Evolutionary conservation across 1,284 basidiomycete genomes (phyloP), one percentile per base, ranked within the genome.

Genomic region (Leccinum subrobustum): DNA sequence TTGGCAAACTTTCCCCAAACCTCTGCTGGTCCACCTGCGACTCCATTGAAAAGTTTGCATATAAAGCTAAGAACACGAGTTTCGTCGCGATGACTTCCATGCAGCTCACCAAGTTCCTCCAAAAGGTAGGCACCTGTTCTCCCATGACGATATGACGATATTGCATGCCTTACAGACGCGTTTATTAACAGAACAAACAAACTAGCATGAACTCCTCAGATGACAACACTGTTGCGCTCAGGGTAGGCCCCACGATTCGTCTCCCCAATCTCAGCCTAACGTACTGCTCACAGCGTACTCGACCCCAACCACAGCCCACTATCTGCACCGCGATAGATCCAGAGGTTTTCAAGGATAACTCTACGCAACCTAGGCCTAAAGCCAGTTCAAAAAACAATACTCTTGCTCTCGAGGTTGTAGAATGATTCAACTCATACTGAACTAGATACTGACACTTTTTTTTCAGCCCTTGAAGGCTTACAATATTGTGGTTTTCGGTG

Each of bases 401-500:
- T 42, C 23, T 16, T 35, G 29, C 25, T 47, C 23, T 18, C 39
- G 54, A 71, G 62, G 71, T 73, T n/a, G 55, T 63, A 52, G n/a
- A n/a, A 16, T 16, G 6, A 11, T 52, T 8, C 9, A 6, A 2
- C 42, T 44, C 16, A 7, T 2, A 20, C 33, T 48, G n/a, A 14
- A 18, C n/a, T 12, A 16, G 3, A 37, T 51, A 16, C 37, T 47
- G 20, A 67, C 31, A 62, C 31, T 1, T 14, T 25, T 54, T 25
- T 39, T 39, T 52, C 16, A 63, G 62, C n/a, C 23, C 12, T 27
- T 47, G 9, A 62, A 60, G 35, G 20, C 14, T 39, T 71, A 60
- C 20, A 72, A 72, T 52, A 42, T 72, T 9, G 65, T 72, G n/a
- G 50, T 72, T 47, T 72, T 72, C 20, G 73, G 70, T 6, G 73